These are phyloP conservation scores for Ephemerocybe angulata DNA, from an alignment of 768 basidiomycete species.

Conservation along the genomic window DNA sequence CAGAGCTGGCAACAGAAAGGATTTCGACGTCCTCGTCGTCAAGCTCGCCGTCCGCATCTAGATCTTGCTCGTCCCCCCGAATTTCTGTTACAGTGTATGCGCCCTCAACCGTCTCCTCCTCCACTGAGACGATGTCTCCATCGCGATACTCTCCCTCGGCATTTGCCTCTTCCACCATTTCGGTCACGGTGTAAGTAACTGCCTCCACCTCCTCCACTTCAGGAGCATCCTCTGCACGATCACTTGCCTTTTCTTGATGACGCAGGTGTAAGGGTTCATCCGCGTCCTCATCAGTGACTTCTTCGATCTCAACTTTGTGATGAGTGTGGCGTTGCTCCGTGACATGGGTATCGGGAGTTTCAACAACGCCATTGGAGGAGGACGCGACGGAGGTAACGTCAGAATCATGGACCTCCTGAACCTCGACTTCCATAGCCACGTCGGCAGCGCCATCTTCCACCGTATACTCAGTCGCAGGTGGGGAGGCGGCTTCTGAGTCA, in stretches of 20 bases:
- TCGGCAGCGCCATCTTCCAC: not conserved
- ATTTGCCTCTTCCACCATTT: not conserved
- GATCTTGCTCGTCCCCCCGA: too few species aligned
- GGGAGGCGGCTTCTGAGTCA: too few species aligned
- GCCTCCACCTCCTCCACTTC: conserved; percentile 8
- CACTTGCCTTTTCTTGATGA: too few species aligned
- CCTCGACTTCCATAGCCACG: not conserved
- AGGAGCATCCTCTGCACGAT: not conserved
- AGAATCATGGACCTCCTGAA: not conserved
- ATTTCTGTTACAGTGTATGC: too few species aligned
- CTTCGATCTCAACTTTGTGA: not conserved
- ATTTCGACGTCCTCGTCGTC: conserved; percentile 17
- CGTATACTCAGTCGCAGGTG: too few species aligned
- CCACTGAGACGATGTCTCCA: too few species aligned
- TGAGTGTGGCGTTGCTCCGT: not conserved
- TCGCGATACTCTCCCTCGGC: too few species aligned
- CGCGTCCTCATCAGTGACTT: conserved; percentile 2
- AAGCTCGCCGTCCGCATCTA: conserved; percentile 14
- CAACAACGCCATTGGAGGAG: too few species aligned
- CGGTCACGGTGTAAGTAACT: not conserved
- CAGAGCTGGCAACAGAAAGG: conserved; percentile 9
- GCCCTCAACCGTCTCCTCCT: too few species aligned
- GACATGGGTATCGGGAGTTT: not conserved
- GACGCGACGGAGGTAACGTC: not conserved
- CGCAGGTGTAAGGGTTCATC: not conserved